phyloP scores from a whole-genome alignment of 495 filamentous ascomycete genomes.

The Stereocaulon alpinum region DNA sequence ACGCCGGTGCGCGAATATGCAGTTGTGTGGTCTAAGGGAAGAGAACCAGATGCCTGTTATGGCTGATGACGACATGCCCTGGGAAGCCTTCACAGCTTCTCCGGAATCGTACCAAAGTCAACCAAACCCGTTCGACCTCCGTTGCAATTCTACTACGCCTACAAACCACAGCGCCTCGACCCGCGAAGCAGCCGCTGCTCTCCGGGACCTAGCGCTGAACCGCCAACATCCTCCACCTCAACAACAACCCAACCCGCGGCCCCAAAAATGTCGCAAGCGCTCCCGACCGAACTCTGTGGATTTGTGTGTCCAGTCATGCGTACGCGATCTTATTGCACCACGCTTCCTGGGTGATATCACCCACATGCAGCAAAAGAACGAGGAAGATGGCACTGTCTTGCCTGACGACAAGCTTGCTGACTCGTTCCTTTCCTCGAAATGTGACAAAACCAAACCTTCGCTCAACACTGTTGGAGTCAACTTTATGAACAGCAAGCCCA shows the following conservation, averaged over 20 bases:
- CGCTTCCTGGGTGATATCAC: constrained; percentile 17
- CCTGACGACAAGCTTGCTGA: constrained; percentile 33
- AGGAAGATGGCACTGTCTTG: constrained; percentile 28
- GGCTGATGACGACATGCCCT: constrained; percentile 24
- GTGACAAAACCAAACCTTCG: constrained; percentile 4
- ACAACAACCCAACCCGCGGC: constrained; percentile 13
- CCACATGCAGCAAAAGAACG: constrained; percentile 20
- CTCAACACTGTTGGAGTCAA: constrained; percentile 4
- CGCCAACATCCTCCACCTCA: constrained; percentile 27
- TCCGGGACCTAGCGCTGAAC: constrained; percentile 50
- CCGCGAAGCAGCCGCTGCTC: constrained; percentile 53
- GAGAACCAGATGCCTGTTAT: constrained; percentile 10
- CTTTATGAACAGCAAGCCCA: constrained; percentile 1
- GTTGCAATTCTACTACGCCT: constrained; percentile 36
- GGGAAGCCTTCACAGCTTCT: constrained; percentile 43
- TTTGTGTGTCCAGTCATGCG: constrained; percentile 57
- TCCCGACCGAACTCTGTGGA: constrained; percentile 61
- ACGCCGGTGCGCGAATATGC: constrained; percentile 61
- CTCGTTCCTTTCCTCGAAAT: constrained; percentile 30
- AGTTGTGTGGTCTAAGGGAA: constrained; percentile 25
- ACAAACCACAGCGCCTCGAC: constrained; percentile 34
- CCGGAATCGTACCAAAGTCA: constrained; percentile 43
- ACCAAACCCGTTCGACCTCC: constrained; percentile 38
- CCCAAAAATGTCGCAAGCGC: constrained; percentile 48
- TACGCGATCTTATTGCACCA: constrained; percentile 46